Percentiles rank a stretch among this genome's conserved stretches.
phyloP scores from a whole-genome alignment of 2,329 filamentous ascomycete genomes.

The Alternaria atra region DNA sequence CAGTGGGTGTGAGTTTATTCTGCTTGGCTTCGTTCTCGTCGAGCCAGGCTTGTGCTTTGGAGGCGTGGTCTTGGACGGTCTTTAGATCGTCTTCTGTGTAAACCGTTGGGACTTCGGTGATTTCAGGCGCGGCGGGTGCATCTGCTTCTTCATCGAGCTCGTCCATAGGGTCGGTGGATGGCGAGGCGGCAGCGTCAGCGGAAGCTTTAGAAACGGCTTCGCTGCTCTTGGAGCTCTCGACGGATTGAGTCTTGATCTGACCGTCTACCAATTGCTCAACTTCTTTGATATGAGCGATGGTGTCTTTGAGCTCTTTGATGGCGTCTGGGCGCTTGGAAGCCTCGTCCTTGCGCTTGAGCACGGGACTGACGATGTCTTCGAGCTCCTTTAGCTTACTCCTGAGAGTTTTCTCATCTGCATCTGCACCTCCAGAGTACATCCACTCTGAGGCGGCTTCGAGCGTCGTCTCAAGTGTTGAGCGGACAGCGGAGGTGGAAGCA shows the following conservation, averaged over 20 bases:
- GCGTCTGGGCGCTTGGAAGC: slow-evolving; percentile 74
- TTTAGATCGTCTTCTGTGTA: slow-evolving; percentile 79
- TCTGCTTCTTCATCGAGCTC: slow-evolving; percentile 84
- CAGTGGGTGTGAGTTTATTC: slow-evolving; percentile 61
- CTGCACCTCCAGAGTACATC: slow-evolving; percentile 85
- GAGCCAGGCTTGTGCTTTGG: slow-evolving; percentile 76
- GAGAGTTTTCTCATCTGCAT: slow-evolving; percentile 78
- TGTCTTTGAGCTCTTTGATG: slow-evolving; percentile 71
- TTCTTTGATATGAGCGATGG: slow-evolving; percentile 75
- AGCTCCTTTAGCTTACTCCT: slow-evolving; percentile 79
- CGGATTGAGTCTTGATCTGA: slow-evolving; percentile 75
- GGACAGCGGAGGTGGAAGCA: slow-evolving; percentile 74
- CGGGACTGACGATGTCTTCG: slow-evolving; percentile 78
- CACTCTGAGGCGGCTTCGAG: slow-evolving; percentile 80
- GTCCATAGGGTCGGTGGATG: slow-evolving; percentile 64
- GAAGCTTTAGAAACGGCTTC: slow-evolving; percentile 55
- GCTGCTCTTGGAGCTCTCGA: slow-evolving; percentile 55
- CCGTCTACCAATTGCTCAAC: slow-evolving; percentile 75
- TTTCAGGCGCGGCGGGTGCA: slow-evolving; percentile 37
- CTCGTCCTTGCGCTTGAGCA: slow-evolving; percentile 79
- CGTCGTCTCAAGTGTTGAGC: slow-evolving; percentile 71
- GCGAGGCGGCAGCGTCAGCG: slow-evolving; percentile 54
- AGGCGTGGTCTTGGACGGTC: slow-evolving; percentile 68
- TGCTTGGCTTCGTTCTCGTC: slow-evolving; percentile 70
- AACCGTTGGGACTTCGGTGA: slow-evolving; percentile 56